Evolutionary conservation across 139 green algal genomes (phyloP).

Genomic region (Trebouxia sp.): DNA sequence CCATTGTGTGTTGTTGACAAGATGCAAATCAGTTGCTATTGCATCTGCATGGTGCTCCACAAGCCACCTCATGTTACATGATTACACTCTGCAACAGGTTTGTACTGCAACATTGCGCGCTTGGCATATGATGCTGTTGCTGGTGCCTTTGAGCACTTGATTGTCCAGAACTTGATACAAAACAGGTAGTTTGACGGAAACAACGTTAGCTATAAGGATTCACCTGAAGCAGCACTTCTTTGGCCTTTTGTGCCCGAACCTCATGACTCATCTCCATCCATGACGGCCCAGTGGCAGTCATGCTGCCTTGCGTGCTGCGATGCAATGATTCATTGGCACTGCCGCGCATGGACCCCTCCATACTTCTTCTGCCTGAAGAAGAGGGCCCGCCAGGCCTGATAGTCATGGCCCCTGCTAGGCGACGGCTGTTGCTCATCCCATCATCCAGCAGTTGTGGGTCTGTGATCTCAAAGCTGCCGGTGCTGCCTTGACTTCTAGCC

Average conservation of each 20-base stretch:
- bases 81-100: no score
- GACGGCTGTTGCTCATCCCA: not conserved
- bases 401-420: not conserved
- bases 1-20: no score
- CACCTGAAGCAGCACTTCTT: constrained; percentile 4
- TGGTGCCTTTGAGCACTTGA: no score
- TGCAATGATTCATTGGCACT: not conserved
- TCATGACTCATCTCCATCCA: constrained; percentile 18
- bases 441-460: not conserved
- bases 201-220: no score
- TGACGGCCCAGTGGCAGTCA: not conserved
- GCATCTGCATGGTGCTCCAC: no score
- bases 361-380: not conserved
- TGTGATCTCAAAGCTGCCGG: not conserved
- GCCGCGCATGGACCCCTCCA: not conserved
- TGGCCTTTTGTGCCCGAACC: not conserved
- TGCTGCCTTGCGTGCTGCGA: not conserved
- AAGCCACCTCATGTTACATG: no score
- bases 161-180: no score
- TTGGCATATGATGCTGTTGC: no score
- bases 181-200: no score
- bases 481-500: not conserved
- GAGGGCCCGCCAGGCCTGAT: not conserved
- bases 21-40: no score
- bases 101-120: no score